Conservation (phyloP, 2,329 filamentous ascomycete genomes). For the Metarhizium brunneum region DNA sequence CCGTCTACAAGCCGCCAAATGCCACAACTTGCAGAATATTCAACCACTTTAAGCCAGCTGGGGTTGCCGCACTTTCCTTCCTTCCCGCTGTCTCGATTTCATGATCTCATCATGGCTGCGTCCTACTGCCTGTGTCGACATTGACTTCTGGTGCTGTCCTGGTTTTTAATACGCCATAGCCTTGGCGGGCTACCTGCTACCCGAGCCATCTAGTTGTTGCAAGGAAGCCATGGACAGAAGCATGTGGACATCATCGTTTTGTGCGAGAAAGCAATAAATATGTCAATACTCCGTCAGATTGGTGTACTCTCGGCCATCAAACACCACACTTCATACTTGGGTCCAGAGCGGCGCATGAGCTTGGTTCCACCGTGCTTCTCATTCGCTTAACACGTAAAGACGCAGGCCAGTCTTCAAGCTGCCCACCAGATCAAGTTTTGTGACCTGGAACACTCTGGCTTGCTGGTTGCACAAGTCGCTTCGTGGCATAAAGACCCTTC, state of each 20-base stretch:
- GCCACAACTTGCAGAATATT: neutral
- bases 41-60: neutral
- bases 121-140: too few species aligned
- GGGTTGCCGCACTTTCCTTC: too few species aligned
- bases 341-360: neutral
- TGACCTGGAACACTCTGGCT: neutral
- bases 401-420: neutral
- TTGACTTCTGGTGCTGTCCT: too few species aligned
- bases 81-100: too few species aligned
- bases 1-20: neutral
- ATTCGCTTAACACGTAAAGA: neutral
- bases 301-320: neutral
- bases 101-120: too few species aligned
- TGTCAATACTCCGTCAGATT: too few species aligned
- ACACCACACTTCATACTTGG: neutral
- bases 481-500: neutral
- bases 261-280: too few species aligned
- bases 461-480: neutral
- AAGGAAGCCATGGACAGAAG: too few species aligned
- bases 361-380: neutral
- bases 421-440: neutral
- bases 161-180: too few species aligned
- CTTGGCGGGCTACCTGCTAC: too few species aligned
- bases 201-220: too few species aligned
- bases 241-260: too few species aligned